Evolutionary conservation across 176 grass and related monocot genomes (phyloP).

Genomic region (Rhynchospora tenuis): DNA sequence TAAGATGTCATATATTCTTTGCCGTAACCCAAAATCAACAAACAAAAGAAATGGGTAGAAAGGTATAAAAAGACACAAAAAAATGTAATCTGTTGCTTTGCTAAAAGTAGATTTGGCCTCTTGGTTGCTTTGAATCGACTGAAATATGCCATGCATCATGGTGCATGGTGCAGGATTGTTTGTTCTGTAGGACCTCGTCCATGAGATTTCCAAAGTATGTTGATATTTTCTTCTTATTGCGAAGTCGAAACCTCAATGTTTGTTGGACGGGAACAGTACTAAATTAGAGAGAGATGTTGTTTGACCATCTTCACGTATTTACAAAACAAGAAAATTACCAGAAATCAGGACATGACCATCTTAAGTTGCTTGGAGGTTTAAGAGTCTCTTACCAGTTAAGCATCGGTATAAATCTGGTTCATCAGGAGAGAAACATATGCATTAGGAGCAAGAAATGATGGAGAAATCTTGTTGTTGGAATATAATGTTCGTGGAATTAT

Average conservation of each 20-base stretch:
- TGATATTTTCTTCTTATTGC: not conserved
- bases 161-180: not conserved
- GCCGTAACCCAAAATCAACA: not conserved
- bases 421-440: not conserved
- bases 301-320: not conserved
- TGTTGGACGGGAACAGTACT: not conserved
- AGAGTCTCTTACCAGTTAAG: not conserved
- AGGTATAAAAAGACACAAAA: not conserved
- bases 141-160: not conserved
- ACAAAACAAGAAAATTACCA: not conserved
- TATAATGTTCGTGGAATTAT: not conserved
- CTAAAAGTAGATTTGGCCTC: not conserved
- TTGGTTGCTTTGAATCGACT: not conserved
- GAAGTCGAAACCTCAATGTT: not conserved
- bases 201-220: not conserved
- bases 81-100: not conserved
- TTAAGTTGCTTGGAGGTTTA: not conserved
- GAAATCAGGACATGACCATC: not conserved
- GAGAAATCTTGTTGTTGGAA: not conserved
- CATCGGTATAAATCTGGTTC: not conserved
- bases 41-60: not conserved
- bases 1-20: not conserved
- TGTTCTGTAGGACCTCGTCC: not conserved
- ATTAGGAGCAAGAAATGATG: constrained; percentile 4
- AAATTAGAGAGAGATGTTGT: not conserved